These are phyloP conservation scores for Aspergillus terreus DNA, from an alignment of 2,329 filamentous ascomycete species.

Conservation along the genomic window DNA sequence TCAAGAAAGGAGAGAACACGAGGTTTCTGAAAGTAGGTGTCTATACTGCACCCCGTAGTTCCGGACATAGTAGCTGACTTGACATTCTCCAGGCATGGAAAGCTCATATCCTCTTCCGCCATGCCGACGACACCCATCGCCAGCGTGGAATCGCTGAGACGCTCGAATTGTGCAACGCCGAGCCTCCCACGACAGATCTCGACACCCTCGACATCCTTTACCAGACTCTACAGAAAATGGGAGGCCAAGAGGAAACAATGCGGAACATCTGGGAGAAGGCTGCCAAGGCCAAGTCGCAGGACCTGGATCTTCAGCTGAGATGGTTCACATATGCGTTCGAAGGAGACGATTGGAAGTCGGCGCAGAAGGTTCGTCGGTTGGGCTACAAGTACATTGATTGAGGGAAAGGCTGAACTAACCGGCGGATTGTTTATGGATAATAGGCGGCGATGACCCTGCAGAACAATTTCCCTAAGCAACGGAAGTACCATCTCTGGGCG, in stretches of 20 bases:
- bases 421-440: slow-evolving; percentile 10
- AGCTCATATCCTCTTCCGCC: slow-evolving; percentile 38
- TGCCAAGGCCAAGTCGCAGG: slow-evolving; percentile 41
- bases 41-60: background rate
- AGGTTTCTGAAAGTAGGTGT: slow-evolving; percentile 36
- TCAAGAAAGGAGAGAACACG: slow-evolving; percentile 53
- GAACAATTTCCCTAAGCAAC: slow-evolving; percentile 46
- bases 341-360: slow-evolving; percentile 43
- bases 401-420: background rate
- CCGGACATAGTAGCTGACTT: background rate
- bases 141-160: slow-evolving; percentile 43
- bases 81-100: slow-evolving; percentile 37
- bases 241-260: slow-evolving; percentile 31
- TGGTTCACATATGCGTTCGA: slow-evolving; percentile 45
- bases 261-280: slow-evolving; percentile 45
- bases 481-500: slow-evolving; percentile 49
- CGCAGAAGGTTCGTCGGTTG: slow-evolving; percentile 44
- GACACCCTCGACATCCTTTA: slow-evolving; percentile 44
- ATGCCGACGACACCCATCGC: slow-evolving; percentile 40
- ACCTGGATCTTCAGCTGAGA: slow-evolving; percentile 41
- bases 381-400: background rate
- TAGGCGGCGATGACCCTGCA: slow-evolving; percentile 49
- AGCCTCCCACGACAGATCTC: slow-evolving; percentile 42
- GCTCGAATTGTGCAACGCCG: slow-evolving; percentile 39
- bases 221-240: slow-evolving; percentile 35